Evolutionary conservation across 345 rosid genomes (phyloP), one percentile per base, ranked within the genome.

Genomic region (Sisymbrium altissimum): DNA sequence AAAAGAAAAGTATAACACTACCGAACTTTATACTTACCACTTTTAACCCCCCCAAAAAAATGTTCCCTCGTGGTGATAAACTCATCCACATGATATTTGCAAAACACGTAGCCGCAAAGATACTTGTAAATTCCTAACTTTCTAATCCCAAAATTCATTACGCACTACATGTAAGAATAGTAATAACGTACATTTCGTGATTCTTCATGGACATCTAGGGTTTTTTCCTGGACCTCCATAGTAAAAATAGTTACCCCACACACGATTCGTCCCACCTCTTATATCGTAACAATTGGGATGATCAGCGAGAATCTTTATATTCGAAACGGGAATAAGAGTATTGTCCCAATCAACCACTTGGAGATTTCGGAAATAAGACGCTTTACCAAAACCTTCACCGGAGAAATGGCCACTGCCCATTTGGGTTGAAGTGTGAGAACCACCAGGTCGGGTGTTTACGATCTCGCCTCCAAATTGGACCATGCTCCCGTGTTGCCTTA

Each of bases 331-430:
- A 23, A 84, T 57, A 56, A 95, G 81, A 79, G 83, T 86, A 68
- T 95, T 95, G 65, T 95, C 98, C 98, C 98, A 92, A 77, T 95
- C 98, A 14, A 95, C 99, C 29, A 83, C 84, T 72, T 95, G 97
- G 40, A 95, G 62, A 74, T 92, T 95, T 52, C 99, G 64, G 45
- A 95, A 92, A 82, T 95, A 95, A 2, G 99, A 85, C 3, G 99
- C 97, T 80, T 85, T 90, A 33, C 91, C 89, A 58, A 95, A 95
- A 1, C 98, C 99, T 79, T 90, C 97, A n/a, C 88, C 92, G 0
- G 97, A 83, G 45, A 92, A 95, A 76, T 92, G 99, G 3, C 99
- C 99, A 73, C 99, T 95, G 0, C 99, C 99, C 99, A 95, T 95
- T 80, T 90, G 89, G 0, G 99, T 95, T 1, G 85, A 71, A 17